phyloP scores from a whole-genome alignment of 2,329 filamentous ascomycete genomes.

The Aspergillus udagawae region DNA sequence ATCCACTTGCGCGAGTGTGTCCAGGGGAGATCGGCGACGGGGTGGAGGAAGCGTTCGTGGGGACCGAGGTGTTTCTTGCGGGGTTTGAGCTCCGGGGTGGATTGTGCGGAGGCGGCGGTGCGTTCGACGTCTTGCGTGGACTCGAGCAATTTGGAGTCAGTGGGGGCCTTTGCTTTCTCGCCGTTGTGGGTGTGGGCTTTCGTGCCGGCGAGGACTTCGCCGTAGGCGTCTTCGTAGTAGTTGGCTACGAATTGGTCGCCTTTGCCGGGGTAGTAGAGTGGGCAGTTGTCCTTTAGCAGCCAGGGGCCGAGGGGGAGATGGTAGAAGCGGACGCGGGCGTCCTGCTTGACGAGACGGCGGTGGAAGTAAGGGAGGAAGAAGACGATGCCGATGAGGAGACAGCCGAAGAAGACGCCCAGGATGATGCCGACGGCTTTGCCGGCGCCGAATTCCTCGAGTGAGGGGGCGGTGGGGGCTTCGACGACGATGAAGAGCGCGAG shows the following conservation, averaged over 20 bases:
- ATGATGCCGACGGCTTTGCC: slow-evolving; percentile 24
- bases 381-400: slow-evolving; percentile 18
- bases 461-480: slow-evolving; percentile 22
- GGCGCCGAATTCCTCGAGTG: slow-evolving; percentile 21
- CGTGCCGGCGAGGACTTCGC: slow-evolving; percentile 19
- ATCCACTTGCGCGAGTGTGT: slow-evolving; percentile 22
- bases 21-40: slow-evolving; percentile 14
- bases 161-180: slow-evolving; percentile 3
- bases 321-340: slow-evolving; percentile 20
- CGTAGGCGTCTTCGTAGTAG: slow-evolving; percentile 38
- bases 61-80: slow-evolving; percentile 17
- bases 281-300: slow-evolving; percentile 36
- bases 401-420: slow-evolving; percentile 23
- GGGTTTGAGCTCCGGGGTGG: slow-evolving; percentile 17
- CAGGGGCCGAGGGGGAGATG: slow-evolving; percentile 39
- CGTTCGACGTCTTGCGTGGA: slow-evolving; percentile 8
- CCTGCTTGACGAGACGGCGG: slow-evolving; percentile 22
- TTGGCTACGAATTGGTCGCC: slow-evolving; percentile 33
- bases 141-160: background rate
- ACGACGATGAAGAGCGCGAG: slow-evolving; percentile 58
- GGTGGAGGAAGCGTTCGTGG: slow-evolving; percentile 23
- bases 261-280: slow-evolving; percentile 40
- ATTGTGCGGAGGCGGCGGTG: slow-evolving; percentile 12
- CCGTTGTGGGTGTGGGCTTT: background rate
- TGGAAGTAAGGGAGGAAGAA: slow-evolving; percentile 27